Evolutionary conservation across 176 grass and related monocot genomes (phyloP), one percentile per base, ranked within the genome.

Genomic region (Cenchrus fungigraminus): DNA sequence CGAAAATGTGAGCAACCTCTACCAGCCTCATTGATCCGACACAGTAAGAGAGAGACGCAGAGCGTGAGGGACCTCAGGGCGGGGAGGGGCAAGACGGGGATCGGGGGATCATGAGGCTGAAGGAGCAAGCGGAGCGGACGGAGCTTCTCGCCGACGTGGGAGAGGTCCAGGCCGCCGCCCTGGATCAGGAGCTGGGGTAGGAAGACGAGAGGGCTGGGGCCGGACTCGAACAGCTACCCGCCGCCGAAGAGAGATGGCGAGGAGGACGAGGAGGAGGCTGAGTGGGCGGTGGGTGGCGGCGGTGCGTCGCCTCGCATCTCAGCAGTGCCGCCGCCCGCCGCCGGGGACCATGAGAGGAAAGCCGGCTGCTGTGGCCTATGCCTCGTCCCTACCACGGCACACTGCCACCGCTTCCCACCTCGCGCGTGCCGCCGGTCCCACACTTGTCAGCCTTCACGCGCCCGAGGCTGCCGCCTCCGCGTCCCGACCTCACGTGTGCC

Each of bases 151-250:
- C 97, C 92, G 70, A 99, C 97, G 82, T 92, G 86, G 31, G 97
- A 99, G 57, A 99, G 90, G 93, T 99, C 97, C 97, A 99, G 96
- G 80, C 97, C 94, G 53, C 97, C 91, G 37, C 94, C 90, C 80
- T 99, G 94, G 90, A 99, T 94, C 84, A 99, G 86, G 68, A 99
- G 97, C 84, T 96, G 86, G 65, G 97, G 94, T 54, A 99, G 97
- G 86, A 99, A 99, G 25, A 99, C 91, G 61, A 99, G 86, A 16
- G 97, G 97, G 40, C 91, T 89, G 19, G 91, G 97, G 20, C 84
- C 75, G 44, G 89, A 79, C 68, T 92, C 91, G 80, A 99, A 92
- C 46, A 92, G 65, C 76, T 84, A 61, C 71, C 83, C 86, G 58
- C 66, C 79, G 84, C 84, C 84, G 82, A 89, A 74, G 82, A 92